Percentiles rank a stretch among this genome's conserved stretches.
Conservation (phyloP, 139 green algal genomes). For the Desmodesmus armatus region DNA sequence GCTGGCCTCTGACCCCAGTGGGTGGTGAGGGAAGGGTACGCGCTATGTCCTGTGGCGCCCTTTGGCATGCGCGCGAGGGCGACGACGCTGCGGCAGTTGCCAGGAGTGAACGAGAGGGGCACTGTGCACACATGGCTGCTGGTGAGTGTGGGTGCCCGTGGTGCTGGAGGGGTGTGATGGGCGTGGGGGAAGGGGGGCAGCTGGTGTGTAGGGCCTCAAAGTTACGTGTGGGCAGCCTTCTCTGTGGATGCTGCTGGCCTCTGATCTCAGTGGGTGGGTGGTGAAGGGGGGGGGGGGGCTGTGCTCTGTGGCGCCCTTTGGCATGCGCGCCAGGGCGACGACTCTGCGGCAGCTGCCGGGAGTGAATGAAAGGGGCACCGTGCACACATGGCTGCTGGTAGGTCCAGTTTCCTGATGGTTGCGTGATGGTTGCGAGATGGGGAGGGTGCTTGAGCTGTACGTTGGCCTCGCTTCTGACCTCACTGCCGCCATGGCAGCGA, state of each 20-base stretch:
- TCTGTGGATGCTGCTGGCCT: slow-evolving; percentile 41
- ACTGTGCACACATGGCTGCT: slow-evolving; percentile 38
- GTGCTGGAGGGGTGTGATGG: background rate
- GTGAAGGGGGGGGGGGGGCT: slow-evolving; percentile 34
- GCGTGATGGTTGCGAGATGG: too few relatives aligned
- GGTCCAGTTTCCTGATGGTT: too few relatives aligned
- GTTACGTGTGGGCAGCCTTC: slow-evolving; percentile 18
- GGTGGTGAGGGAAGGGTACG: slow-evolving; percentile 37
- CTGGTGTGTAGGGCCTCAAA: background rate
- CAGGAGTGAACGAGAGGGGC: background rate
- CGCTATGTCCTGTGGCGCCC: slow-evolving; percentile 47
- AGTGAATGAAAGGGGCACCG: background rate
- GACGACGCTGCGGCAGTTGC: slow-evolving; percentile 27
- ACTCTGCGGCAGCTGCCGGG: slow-evolving; percentile 36
- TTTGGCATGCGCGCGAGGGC: slow-evolving; percentile 34
- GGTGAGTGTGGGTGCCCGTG: too few relatives aligned
- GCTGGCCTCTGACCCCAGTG: slow-evolving; percentile 18
- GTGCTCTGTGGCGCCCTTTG: slow-evolving; percentile 50
- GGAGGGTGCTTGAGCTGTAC: too few relatives aligned
- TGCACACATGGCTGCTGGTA: slow-evolving; percentile 40
- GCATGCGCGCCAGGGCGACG: background rate
- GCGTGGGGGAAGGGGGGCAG: too few relatives aligned
- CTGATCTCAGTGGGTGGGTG: too few relatives aligned
- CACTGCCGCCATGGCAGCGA: too few relatives aligned
- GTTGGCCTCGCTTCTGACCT: too few relatives aligned